These are phyloP conservation scores for Dothideomycetes sp. DNA, from an alignment of 2,329 filamentous ascomycete genomes.

Conservation along the genomic window DNA sequence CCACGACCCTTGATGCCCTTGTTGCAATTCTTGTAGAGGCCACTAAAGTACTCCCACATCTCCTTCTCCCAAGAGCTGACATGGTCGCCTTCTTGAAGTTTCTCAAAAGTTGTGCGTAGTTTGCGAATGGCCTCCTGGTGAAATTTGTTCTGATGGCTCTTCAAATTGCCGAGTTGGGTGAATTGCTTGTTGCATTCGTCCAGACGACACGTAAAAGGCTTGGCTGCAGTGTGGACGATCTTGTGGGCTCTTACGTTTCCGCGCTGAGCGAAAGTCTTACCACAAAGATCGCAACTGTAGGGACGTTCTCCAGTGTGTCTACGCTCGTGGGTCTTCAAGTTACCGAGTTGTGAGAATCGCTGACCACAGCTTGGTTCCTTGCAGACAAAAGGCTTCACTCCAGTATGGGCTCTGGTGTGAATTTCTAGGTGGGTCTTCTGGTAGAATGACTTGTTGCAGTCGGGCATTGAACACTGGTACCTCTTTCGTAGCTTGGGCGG, in stretches of 20 bases:
- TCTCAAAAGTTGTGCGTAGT: constrained; percentile 62
- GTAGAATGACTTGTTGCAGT: constrained; percentile 72
- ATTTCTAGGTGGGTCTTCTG: constrained; percentile 93
- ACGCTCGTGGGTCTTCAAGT: constrained; percentile 83
- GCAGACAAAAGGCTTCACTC: constrained; percentile 79
- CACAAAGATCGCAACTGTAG: constrained; percentile 69
- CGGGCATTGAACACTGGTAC: constrained; percentile 63
- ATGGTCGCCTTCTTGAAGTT: constrained; percentile 49
- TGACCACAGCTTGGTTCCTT: constrained; percentile 64
- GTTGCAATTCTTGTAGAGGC: constrained; percentile 95
- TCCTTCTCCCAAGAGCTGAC: constrained; percentile 63
- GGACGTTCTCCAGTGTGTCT: constrained; percentile 82
- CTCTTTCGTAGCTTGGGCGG: constrained; percentile 45
- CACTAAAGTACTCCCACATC: constrained; percentile 74
- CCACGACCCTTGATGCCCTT: constrained; percentile 96
- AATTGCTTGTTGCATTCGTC: constrained; percentile 82
- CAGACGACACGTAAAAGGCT: constrained; percentile 71
- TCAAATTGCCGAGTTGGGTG: constrained; percentile 84
- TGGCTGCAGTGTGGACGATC: constrained; percentile 67
- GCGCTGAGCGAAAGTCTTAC: constrained; percentile 73
- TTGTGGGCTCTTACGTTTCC: constrained; percentile 79
- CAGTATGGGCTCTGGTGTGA: constrained; percentile 79
- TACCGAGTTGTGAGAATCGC: constrained; percentile 81
- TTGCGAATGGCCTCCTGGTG: constrained; percentile 64
- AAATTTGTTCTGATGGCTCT: constrained; percentile 94